Evolutionary conservation across 306 rosid genomes (phyloP).

Genomic region (Inga oerstediana): DNA sequence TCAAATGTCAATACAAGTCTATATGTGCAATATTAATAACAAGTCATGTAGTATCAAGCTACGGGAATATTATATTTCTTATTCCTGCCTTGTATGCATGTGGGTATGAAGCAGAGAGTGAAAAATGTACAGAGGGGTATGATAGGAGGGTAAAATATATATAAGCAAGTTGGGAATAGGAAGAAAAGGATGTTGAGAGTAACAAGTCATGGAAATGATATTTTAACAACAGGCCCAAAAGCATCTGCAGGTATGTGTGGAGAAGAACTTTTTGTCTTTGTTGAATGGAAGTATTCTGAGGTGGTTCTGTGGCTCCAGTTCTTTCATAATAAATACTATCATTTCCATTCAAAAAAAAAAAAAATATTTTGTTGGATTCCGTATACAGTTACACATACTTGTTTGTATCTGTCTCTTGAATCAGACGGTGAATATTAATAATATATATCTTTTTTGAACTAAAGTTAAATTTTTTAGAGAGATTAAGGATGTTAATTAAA

Average conservation of each 20-base stretch:
- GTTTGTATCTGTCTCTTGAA: background rate
- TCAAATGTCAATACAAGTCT: background rate
- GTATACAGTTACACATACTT: background rate
- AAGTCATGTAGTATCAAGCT: background rate
- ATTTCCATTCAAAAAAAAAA: too few relatives aligned
- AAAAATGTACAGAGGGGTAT: background rate
- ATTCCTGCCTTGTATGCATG: background rate
- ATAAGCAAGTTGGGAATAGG: background rate
- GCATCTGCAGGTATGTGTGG: constrained; percentile 44
- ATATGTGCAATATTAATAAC: too few relatives aligned
- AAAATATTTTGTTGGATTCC: constrained; percentile 44
- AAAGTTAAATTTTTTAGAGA: too few relatives aligned
- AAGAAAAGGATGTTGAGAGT: constrained; percentile 23
- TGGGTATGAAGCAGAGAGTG: background rate
- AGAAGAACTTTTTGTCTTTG: constrained; percentile 58
- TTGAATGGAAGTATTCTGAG: constrained; percentile 31
- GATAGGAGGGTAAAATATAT: background rate
- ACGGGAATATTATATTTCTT: background rate
- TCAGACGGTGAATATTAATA: background rate
- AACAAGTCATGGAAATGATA: constrained; percentile 40
- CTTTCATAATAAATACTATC: too few relatives aligned
- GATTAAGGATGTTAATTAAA: too few relatives aligned
- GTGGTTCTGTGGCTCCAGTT: constrained; percentile 50
- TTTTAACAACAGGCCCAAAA: constrained; percentile 46
- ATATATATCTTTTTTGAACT: background rate